Evolutionary conservation across 2,329 filamentous ascomycete species (phyloP), one percentile per base, ranked within the genome.

Genomic region (Talaromyces sp.): DNA sequence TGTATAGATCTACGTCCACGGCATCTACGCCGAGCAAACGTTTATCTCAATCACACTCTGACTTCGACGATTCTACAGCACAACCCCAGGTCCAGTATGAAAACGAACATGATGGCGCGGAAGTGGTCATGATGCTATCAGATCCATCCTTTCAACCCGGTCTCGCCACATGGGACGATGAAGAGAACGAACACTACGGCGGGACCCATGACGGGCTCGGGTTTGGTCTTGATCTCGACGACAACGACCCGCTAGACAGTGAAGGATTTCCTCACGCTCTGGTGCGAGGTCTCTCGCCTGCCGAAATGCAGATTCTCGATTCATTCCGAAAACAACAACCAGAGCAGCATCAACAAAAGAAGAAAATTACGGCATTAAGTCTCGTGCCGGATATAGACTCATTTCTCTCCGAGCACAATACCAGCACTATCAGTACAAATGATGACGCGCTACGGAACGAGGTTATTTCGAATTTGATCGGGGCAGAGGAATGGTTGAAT

Each of bases 41-140:
- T 2, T 5, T 37, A 39, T 56, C 52, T 3, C 33, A 35, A 41
- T 22, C 39, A 54, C 47, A 50, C 8, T 50, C 47, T 1, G 22
- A 27, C 3, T 24, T 19, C 16, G n/a, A 33, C 0, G 5, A 14
- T 1, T 31, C 24, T 16, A 6, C 22, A 10, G 11, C 13, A 24
- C 16, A 66, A 72, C 63, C 54, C 8, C 37, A 33, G 19, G 9
- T 0, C 6, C 4, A 13, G 10, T 3, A 59, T 6, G 19, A 10
- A 1, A 41, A 43, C 8, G 24, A 60, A 22, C 2, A 60, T 35
- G 81, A 83, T 68, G 81, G 81, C 31, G 68, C 73, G 41, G 81
- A 74, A 3, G 80, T 83, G 5, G 61, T 80, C 10, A 70, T 71
- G n/a, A 71, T 83, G 31, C 74, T 83, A 10, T 66, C 73, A 1